Evolutionary conservation across 768 basidiomycete genomes (phyloP).

Genomic region (Boletus speciosus): DNA sequence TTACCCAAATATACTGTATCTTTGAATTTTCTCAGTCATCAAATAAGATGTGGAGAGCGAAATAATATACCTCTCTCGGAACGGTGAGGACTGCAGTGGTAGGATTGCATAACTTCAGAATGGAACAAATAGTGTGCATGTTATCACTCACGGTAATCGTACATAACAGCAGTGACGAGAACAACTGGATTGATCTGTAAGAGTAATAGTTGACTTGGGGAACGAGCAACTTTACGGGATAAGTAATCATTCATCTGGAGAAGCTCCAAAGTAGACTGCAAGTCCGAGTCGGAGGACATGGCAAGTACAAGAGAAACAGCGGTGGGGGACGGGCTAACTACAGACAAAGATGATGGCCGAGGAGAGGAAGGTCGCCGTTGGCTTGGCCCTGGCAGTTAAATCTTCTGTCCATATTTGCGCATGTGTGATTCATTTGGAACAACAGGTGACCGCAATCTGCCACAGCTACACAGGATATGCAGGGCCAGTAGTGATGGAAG

Average conservation of each 20-base stretch:
- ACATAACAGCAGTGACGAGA: neutral
- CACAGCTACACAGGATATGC: too few relatives aligned
- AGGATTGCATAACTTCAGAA: neutral
- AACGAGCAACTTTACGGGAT: neutral
- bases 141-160: conserved; percentile 5
- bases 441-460: too few relatives aligned
- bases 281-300: neutral
- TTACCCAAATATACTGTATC: conserved; percentile 16
- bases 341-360: too few relatives aligned
- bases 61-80: neutral
- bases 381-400: too few relatives aligned
- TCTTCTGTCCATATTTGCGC: too few relatives aligned
- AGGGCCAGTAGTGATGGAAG: too few relatives aligned
- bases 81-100: conserved; percentile 1
- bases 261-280: neutral
- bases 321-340: too few relatives aligned
- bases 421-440: too few relatives aligned
- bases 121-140: too few relatives aligned
- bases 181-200: neutral
- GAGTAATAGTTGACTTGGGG: neutral
- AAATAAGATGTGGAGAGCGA: fast-evolving
- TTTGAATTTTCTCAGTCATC: neutral
- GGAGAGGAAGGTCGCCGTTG: too few relatives aligned
- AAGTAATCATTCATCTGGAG: neutral
- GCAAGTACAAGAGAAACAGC: too few relatives aligned